Conservation (phyloP, 345 rosid genomes). For the Eucalyptus curtisii region DNA sequence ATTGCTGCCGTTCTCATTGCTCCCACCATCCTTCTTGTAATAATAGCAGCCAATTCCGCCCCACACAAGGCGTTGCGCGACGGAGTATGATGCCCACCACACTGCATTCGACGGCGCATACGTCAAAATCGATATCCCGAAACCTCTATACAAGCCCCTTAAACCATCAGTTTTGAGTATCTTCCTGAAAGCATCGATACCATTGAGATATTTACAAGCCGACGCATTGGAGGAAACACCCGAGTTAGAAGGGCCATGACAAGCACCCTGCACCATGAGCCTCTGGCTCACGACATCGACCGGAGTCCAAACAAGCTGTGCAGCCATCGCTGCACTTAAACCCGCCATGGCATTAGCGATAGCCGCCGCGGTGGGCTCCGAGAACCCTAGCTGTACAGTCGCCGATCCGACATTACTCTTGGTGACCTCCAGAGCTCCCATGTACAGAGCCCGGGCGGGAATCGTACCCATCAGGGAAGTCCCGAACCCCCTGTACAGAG, state of each 20-base stretch:
- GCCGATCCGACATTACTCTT: slow-evolving; percentile 74
- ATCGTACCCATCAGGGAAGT: slow-evolving; percentile 84
- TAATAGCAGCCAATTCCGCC: slow-evolving; percentile 40
- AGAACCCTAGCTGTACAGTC: slow-evolving; percentile 51
- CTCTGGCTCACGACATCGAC: slow-evolving; percentile 92
- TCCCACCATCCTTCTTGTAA: slow-evolving; percentile 27
- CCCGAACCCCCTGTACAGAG: slow-evolving; percentile 85
- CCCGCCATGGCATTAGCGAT: slow-evolving; percentile 80
- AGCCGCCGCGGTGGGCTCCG: slow-evolving; percentile 57
- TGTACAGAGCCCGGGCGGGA: slow-evolving; percentile 88
- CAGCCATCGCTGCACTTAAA: slow-evolving; percentile 82
- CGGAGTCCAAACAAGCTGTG: slow-evolving; percentile 95
- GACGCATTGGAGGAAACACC: slow-evolving; percentile 18
- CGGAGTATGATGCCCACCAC: slow-evolving; percentile 88
- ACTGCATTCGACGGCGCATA: slow-evolving; percentile 83
- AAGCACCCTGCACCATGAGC: slow-evolving; percentile 70
- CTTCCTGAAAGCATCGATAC: slow-evolving; percentile 66
- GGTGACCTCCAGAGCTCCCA: slow-evolving; percentile 81
- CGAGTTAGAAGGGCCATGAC: slow-evolving; percentile 5
- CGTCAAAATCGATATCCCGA: slow-evolving; percentile 74
- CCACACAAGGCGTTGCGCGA: slow-evolving; percentile 53
- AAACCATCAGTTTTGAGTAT: slow-evolving; percentile 50
- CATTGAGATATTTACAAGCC: slow-evolving; percentile 54
- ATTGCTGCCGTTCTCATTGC: background rate
- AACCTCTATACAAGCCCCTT: slow-evolving; percentile 78